Base-by-base conservation (phyloP, 176 grass and related monocot genomes). In the Canna indica region DNA sequence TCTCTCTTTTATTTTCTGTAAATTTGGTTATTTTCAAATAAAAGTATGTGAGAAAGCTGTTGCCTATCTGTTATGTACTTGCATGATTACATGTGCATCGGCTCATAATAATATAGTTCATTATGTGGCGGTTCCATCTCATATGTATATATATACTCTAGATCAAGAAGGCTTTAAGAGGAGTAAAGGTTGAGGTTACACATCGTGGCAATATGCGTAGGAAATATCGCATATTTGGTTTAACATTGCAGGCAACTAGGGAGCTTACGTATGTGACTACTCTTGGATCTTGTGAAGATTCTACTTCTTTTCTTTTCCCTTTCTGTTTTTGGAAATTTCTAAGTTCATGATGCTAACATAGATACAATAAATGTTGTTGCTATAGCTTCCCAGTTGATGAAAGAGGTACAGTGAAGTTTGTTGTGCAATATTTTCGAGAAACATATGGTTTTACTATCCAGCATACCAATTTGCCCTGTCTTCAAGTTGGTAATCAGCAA, bases 381-480 rank as follows among this genome's bases (percentile, higher is more conserved):
- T 22, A 35, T 81, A 97, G 94, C 62, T 97, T 97, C 54, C 86
- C 88, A 31, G 73, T 97, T 31, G 89, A 97, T 78, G 81, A 97
- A 74, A 83, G 79, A 29, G 88, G 89, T 31, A 85, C 82, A 25
- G 58, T 97, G 78, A 97, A 97, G 50, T 97, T 84, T 2, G 94
- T 97, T 71, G 75, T 97, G 59, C 86, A 97, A 71, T 92, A 97
- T 78, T 97, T 97, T 81, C 89, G 87, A 83, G 94, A 97, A 77
- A 97, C 89, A 65, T 92, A 97, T 84, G 88, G 84, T 36, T 97
- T 92, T 74, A 78, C 79, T 36, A 90, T 97, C 64, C 86, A 97
- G 56, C 94, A 97, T 67, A 92, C 84, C 36, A 83, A 90, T 68
- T 79, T 92, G 11, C 94, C 94, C 25, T 97, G 94, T 59, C 80